Evolutionary conservation across 106 monocot species (phyloP).

Genomic region (Acanthochlamys bracteata): DNA sequence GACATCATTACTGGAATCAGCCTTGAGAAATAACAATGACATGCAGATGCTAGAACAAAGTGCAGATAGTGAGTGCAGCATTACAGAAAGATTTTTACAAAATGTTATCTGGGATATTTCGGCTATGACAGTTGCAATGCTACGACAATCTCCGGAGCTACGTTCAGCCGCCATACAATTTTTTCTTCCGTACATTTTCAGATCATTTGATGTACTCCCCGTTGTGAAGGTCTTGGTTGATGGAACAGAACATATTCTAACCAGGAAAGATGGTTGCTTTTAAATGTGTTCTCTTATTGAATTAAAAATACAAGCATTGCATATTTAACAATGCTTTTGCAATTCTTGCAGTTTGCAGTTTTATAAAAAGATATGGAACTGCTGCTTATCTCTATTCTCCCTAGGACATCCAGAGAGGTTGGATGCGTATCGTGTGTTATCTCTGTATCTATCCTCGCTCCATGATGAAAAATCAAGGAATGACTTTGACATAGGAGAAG

Average conservation of each 20-base stretch:
- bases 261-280: constrained; percentile 28
- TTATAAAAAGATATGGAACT: constrained; percentile 47
- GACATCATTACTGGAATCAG: constrained; percentile 29
- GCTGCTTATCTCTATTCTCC: constrained; percentile 47
- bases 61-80: background rate
- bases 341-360: constrained; percentile 36
- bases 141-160: constrained; percentile 31
- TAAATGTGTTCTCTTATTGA: background rate
- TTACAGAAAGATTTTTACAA: constrained; percentile 14
- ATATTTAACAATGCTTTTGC: background rate
- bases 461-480: constrained; percentile 1
- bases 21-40: constrained; percentile 19
- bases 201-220: constrained; percentile 17
- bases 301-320: background rate
- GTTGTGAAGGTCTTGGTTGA: constrained; percentile 20
- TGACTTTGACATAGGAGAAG: constrained; percentile 32
- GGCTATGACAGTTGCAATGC: constrained; percentile 24
- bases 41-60: constrained; percentile 2
- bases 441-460: constrained; percentile 37
- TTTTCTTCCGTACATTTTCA: constrained; percentile 52
- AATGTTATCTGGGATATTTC: constrained; percentile 63
- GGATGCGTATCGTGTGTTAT: constrained; percentile 69
- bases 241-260: constrained; percentile 18
- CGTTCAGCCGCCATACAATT: constrained; percentile 36
- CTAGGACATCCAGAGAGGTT: constrained; percentile 47